Base-by-base conservation (phyloP, 371 early-diverging fungal genomes). In the Mycotypha africana region DNA sequence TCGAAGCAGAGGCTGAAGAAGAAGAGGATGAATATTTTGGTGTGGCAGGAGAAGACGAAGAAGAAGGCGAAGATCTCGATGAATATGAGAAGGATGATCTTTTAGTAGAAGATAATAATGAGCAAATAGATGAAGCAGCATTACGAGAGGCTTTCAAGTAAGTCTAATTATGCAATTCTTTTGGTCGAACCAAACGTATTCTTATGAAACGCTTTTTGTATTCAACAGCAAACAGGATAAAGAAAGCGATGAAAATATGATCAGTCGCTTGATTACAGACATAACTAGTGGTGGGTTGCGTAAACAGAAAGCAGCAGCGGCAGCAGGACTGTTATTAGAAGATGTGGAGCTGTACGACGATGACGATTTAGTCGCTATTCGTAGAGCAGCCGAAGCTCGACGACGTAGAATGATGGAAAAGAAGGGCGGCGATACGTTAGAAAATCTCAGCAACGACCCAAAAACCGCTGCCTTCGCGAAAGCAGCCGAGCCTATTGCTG, bases 1-100 rank as follows among this genome's bases (percentile, higher is more conserved):
- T 74, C 6, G 71, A 70, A 38, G 66, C 65, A 26, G 74, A 74
- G 60, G 74, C 74, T 11, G 64, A 65, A 30, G 74, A 68, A 51
- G 60, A 60, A n/a, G 74, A 74, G 21, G 74, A 74, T 15, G 74
- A 74, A 34, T 70, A 45, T 51, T 70, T 56, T 59, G 70, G 68
- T 8, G 49, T 53, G 2, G 74, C 65, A 42, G 74, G 74, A 19
- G 40, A 51, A 2, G 74, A 73, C 30, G 49, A 24, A 4, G 57
- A 54, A 9, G 64, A 57, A 5, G 56, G 53, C 11, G 68, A 67
- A 19, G 50, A 63, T 32, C 36, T 68, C 23, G 70, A 74, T 48
- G 57, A 62, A 39, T 74, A 50, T 51, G 70, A 68, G 23, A 46
- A 70, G 14, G 74, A 74, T 54, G 70, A 51, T 22, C 41, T 70